Conservation (phyloP, 1,284 basidiomycete genomes). For the Quambalaria eucalypti region DNA sequence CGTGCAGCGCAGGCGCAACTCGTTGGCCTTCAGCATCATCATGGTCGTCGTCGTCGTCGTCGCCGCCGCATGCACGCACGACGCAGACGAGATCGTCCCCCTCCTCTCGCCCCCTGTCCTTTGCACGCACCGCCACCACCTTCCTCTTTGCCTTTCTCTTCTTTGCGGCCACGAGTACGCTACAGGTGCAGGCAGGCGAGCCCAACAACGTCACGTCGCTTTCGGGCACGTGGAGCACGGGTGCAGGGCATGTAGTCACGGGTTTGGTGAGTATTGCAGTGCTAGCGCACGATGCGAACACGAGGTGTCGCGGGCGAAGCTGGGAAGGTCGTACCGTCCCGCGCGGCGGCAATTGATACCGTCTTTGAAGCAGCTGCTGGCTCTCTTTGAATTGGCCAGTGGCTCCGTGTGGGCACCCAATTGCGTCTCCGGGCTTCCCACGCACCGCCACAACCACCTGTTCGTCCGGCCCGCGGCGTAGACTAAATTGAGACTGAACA, state of each 20-base stretch:
- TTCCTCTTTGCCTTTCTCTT: too few relatives aligned
- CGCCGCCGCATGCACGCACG: neutral
- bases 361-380: too few relatives aligned
- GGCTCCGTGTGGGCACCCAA: too few relatives aligned
- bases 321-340: too few relatives aligned
- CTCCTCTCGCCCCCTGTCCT: neutral
- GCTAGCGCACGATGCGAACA: too few relatives aligned
- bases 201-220: neutral
- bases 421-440: too few relatives aligned
- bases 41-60: neutral
- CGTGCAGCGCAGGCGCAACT: neutral
- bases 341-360: too few relatives aligned
- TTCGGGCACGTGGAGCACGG: constrained; percentile 9
- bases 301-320: too few relatives aligned
- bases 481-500: neutral
- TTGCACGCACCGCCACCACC: neutral
- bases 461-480: too few relatives aligned
- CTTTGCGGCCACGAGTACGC: too few relatives aligned
- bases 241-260: constrained; percentile 4
- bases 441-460: too few relatives aligned
- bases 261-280: constrained; percentile 6
- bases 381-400: too few relatives aligned
- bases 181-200: neutral
- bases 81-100: constrained; percentile 2
- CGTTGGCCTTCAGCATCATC: neutral